phyloP scores from a whole-genome alignment of 2,329 filamentous ascomycete species.

The Drechslerella dactyloides region DNA sequence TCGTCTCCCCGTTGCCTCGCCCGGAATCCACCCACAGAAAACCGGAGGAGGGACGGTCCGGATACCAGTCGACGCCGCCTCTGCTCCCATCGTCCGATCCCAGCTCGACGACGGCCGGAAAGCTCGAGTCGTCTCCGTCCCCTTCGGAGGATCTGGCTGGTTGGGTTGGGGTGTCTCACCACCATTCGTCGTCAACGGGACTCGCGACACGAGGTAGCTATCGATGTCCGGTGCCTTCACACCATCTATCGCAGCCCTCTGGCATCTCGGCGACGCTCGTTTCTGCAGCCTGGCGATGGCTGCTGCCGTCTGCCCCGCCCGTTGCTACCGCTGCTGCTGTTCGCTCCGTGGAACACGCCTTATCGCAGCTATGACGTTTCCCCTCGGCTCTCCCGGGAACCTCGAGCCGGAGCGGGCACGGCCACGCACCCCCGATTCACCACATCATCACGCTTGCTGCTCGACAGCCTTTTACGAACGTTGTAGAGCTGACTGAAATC shows the following conservation, averaged over 20 bases:
- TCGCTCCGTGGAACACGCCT: not conserved
- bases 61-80: constrained; percentile 14
- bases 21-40: constrained; percentile 6
- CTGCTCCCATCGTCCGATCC: constrained; percentile 4
- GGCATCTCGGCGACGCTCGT: constrained; percentile 8
- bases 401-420: not conserved
- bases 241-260: constrained; percentile 19
- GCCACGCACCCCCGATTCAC: constrained; percentile 1
- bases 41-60: constrained; percentile 2
- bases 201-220: constrained; percentile 47
- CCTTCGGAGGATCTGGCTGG: constrained; percentile 38
- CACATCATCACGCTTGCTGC: constrained; percentile 13
- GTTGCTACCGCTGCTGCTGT: not conserved
- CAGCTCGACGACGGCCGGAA: constrained; percentile 21
- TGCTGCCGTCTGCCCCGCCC: constrained; percentile 2
- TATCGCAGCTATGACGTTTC: constrained; percentile 1
- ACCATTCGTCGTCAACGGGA: constrained; percentile 3
- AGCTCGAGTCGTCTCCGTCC: constrained; percentile 33
- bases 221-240: constrained; percentile 26
- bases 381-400: constrained; percentile 1
- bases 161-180: no score
- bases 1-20: constrained; percentile 35
- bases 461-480: constrained; percentile 20
- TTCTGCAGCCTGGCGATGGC: not conserved
- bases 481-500: constrained; percentile 4